Base-by-base conservation (phyloP, 257 asterid genomes). In the Primulina huaijiensis region DNA sequence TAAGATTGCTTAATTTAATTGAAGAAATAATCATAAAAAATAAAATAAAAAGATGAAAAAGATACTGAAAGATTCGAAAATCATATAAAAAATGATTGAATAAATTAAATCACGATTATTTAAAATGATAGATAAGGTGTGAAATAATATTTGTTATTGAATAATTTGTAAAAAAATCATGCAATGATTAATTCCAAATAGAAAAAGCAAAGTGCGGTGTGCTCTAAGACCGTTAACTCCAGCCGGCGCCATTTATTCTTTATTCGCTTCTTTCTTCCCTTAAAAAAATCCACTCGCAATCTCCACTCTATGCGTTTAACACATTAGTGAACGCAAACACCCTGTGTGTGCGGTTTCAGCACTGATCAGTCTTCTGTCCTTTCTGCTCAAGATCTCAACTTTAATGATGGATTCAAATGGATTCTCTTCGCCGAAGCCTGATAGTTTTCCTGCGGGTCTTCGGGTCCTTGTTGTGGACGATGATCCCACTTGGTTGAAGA, bases 401-500 rank as follows among this genome's bases (percentile, higher is more conserved):
- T 71, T 55, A 6, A 3, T 60, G 71, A 90, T 89, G 97, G 97
- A 85, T 78, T 74, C 77, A 19, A 69, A 71, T 40, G 93, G 88
- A 72, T 89, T 87, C 80, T 81, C 88, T 37, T 84, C 96, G 38
- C 84, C 92, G 37, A 80, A 89, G 77, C 38, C 77, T 68, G 97
- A 88, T 4, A 43, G 78, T 59, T 93, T 93, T 74, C 99, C 99
- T 69, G 95, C 92, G 60, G 99, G 99, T 30, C 80, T 93, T 11
- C 77, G 97, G 71, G 97, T 93, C 33, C 97, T 93, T 17, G 97
- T 93, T 35, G 99, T 93, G 20, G 99, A 93, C 68, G 99, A 90
- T 81, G 99, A 90, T 79, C 96, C 95, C 17, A 93, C 97, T 1
- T 93, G 99, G 97, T 80, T 93, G 77, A 90, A 88, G 87, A 93